Base-by-base conservation (phyloP, 345 rosid genomes). In the Carallia pectinifolia region DNA sequence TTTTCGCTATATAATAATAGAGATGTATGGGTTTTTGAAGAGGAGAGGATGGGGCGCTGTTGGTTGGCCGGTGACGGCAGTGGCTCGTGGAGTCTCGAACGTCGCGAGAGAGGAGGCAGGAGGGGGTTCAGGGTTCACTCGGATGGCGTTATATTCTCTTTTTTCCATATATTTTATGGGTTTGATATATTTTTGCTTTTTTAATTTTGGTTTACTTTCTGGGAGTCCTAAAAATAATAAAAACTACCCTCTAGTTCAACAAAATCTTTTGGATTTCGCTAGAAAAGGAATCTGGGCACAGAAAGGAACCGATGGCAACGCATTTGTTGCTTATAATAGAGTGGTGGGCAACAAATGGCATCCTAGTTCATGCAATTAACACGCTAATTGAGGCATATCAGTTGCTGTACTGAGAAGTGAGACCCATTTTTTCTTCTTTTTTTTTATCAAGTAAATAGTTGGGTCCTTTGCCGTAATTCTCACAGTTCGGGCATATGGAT, bases 1-100 rank as follows among this genome's bases (percentile, higher is more conserved):
- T 30, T 40, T 16, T 8, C 4, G 31, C 1, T 12, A 30, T 50
- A 18, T 9, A 31, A 44, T 44, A 44, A 12, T 44, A 12, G 17
- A 13, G 15, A 31, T 10, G 3, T 7, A 4, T 33, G 10, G 12
- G 1, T 4, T 15, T 37, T 52, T 53, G 17, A 52, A 40, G 47
- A 34, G 10, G 60, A 18, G 23, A 63, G 19, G 1, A 8, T 1
- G 40, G 37, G 13, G 61, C 9, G 27, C 4, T 33, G 58, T 4
- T 19, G 3, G 10, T 27, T 16, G 53, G 69, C 65, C 50, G 81
- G 72, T 76, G 90, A 79, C 80, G 90, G 82, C 81, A 70, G 76
- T 31, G 74, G 75, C 79, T 79, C 90, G 97, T 87, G 96, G 84
- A 71, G 75, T 84, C 87, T 90, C 82, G 89, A 74, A 68, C 19